phyloP scores from a whole-genome alignment of 1,284 basidiomycete genomes.

The Athelia sp. region DNA sequence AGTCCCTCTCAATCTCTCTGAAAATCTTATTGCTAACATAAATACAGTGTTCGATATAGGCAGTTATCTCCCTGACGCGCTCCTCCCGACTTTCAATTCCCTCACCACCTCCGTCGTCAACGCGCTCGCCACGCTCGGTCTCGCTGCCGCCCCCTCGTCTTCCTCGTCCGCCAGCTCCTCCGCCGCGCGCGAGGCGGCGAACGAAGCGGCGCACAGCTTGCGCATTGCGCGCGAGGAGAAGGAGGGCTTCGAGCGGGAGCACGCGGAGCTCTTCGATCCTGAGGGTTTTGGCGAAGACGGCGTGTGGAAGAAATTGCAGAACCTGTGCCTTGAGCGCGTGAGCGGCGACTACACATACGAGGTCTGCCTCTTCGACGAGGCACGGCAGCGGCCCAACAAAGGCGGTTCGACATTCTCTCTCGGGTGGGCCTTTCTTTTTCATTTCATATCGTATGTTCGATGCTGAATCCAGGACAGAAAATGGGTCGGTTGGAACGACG shows the following conservation, averaged over 20 bases:
- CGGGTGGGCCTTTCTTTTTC: constrained; percentile 53
- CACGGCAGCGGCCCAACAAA: constrained; percentile 84
- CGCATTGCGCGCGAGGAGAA: constrained; percentile 40
- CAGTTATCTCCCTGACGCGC: constrained; percentile 82
- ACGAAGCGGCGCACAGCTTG: constrained; percentile 54
- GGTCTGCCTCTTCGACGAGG: constrained; percentile 89
- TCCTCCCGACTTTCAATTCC: constrained; percentile 74
- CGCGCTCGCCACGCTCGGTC: constrained; percentile 64
- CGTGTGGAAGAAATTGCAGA: constrained; percentile 95
- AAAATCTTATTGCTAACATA: constrained; percentile 3
- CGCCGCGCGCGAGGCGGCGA: constrained; percentile 61
- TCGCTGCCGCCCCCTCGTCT: constrained; percentile 30
- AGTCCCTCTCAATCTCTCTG: constrained; percentile 22
- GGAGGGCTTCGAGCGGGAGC: constrained; percentile 43
- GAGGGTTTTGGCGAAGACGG: constrained; percentile 76
- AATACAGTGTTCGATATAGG: constrained; percentile 73
- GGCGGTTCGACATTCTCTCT: constrained; percentile 79
- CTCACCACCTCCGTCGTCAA: constrained; percentile 62
- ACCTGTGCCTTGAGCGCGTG: constrained; percentile 76
- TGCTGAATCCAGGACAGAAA: constrained; percentile 37
- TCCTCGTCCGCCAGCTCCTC: constrained; percentile 47
- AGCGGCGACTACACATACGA: constrained; percentile 94
- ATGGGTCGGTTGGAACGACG: constrained; percentile 75
- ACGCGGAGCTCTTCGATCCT: constrained; percentile 59
- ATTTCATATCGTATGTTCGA: background rate